Evolutionary conservation across 176 grass and related monocot genomes (phyloP), one percentile per base, ranked within the genome.

Genomic region (Oryza nivara): DNA sequence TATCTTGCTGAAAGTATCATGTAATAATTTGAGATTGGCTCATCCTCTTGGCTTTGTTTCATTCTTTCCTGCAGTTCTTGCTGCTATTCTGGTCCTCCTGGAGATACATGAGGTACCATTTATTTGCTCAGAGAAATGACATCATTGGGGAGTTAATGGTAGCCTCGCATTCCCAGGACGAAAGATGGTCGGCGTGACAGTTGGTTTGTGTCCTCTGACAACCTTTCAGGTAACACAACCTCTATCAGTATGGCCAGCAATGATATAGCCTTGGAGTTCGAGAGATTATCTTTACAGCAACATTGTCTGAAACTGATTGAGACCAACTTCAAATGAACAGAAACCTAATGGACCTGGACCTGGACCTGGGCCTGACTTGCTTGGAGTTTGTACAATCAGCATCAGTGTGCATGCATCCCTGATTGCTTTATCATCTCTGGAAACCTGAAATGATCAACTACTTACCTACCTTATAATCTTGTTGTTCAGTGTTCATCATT

Each of bases 131-230:
- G 84, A 74, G 49, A 83, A 81, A 74, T 63, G 63, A 41, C 26
- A 41, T 61, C 68, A 80, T 38, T 46, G 19, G 20, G 47, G 67
- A 52, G 48, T 79, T 47, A 74, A 80, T 75, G 17, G 66, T 61
- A 15, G 12, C 76, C 41, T 70, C 52, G 48, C 87, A 80, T 84
- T 75, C 82, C 1, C 36, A 89, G 70, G 76, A 75, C 68, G 82
- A 60, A 77, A 70, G 63, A 80, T 68, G 82, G 74, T 90, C 58
- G 44, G 60, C 38, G 49, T 83, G 83, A 13, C 80, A 43, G 61
- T 74, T 36, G 34, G 40, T 61, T 79, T 73, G 64, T 77, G 73
- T 32, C 32, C 77, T 48, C 40, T 73, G 73, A 86, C 56, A 78
- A 36, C 20, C 73, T 51, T 67, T 56, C 52, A 56, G 52, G 77